Evolutionary conservation across 139 green algal species (phyloP), one percentile per base, ranked within the genome.

Genomic region (Ostreobium quekettii): DNA sequence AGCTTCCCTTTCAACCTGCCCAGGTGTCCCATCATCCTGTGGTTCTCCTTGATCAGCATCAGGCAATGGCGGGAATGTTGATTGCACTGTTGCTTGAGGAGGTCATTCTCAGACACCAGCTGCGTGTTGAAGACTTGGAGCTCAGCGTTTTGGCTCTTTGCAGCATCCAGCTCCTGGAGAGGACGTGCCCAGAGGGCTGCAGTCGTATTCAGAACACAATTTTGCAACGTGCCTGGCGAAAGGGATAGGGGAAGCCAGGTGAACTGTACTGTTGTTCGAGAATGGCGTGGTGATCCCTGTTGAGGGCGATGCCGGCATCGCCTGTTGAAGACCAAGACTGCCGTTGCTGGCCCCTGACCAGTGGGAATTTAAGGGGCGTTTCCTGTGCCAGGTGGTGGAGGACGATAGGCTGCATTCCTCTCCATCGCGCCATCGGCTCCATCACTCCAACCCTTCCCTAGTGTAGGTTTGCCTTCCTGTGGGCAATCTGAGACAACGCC

Each of bases 41-140:
- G 29, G 30, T 66, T 66, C 59, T 66, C 59, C 26, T 66, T 39
- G 7, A 66, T 66, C 19, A 66, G 30, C 59, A 66, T n/a, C 7
- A 66, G 26, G 32, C 59, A 66, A 30, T 66, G 59, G 29, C 32
- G 29, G n/a, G 59, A 47, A 42, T 66, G 59, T 42, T 66, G 30
- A 5, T 66, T 47, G 59, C 28, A 66, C 47, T 66, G 59, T 28
- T 47, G 11, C 30, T 31, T 66, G 8, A 66, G 30, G 24, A 66
- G 32, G 8, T 8, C 59, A 42, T 66, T 66, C 30, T 66, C 59
- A 22, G 30, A 47, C 59, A 32, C 26, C 24, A 66, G 30, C 28
- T 66, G 59, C 4, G 46, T 7, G 32, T 66, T 46, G 7, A 47
- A n/a, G 15, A 32, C 15, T 8, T 11, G n/a, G 32, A 66, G 19